These are phyloP conservation scores for Calamus simplicifolius DNA, from an alignment of 176 grass and related monocot genomes.

Conservation along the genomic window DNA sequence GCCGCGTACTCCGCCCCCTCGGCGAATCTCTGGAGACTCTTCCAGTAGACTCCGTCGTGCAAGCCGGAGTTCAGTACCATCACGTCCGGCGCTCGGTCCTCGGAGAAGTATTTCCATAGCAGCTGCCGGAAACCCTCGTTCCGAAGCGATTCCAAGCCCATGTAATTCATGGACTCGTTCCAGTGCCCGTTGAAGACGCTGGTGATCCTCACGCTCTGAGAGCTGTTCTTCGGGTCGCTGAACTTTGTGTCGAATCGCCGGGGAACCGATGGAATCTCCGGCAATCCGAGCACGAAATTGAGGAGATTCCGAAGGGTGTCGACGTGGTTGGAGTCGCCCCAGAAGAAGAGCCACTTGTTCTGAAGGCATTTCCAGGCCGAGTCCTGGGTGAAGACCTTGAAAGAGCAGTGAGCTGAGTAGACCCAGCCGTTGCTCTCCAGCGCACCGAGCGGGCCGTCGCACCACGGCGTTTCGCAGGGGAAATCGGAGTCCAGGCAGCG, in stretches of 20 bases:
- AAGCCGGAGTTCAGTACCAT: constrained; percentile 88
- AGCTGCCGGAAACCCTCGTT: constrained; percentile 44
- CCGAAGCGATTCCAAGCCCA: constrained; percentile 70
- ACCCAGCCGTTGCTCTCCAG: constrained; percentile 98
- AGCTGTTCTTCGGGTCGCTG: constrained; percentile 32
- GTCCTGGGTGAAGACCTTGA: constrained; percentile 61
- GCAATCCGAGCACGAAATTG: constrained; percentile 57
- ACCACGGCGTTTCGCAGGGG: constrained; percentile 74
- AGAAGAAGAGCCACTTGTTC: constrained; percentile 95
- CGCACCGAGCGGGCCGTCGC: constrained; percentile 56
- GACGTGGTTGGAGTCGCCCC: constrained; percentile 98
- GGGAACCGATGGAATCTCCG: constrained; percentile 39
- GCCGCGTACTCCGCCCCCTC: constrained; percentile 56
- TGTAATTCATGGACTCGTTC: constrained; percentile 84
- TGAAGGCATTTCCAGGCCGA: constrained; percentile 69
- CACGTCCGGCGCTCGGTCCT: constrained; percentile 49
- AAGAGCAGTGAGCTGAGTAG: constrained; percentile 92
- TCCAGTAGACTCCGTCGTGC: constrained; percentile 86
- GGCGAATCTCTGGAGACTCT: constrained; percentile 35
- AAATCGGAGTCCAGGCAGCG: constrained; percentile 45
- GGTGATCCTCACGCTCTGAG: constrained; percentile 64
- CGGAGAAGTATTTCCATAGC: constrained; percentile 46
- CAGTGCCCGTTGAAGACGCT: constrained; percentile 94
- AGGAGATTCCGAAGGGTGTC: constrained; percentile 91
- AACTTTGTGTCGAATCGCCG: constrained; percentile 68